These are phyloP conservation scores for Colletotrichum kahawae DNA, from an alignment of 2,329 filamentous ascomycete genomes.

Conservation along the genomic window DNA sequence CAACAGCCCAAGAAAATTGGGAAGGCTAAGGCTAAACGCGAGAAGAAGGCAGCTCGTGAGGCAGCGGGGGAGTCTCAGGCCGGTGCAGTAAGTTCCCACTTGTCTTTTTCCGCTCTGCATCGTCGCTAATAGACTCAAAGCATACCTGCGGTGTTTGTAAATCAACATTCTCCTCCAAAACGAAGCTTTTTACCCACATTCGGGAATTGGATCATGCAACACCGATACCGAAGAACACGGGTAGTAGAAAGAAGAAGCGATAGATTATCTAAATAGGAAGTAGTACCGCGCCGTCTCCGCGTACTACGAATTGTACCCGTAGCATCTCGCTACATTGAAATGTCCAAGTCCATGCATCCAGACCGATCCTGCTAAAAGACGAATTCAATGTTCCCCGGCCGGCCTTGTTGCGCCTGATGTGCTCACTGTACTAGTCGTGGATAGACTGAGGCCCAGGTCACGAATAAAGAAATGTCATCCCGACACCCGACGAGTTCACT, in stretches of 20 bases:
- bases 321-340: not conserved
- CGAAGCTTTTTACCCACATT: constrained; percentile 76
- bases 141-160: constrained; percentile 52
- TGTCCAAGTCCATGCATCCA: not conserved
- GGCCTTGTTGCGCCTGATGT: not conserved
- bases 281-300: not conserved
- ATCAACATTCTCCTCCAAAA: constrained; percentile 63
- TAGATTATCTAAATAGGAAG: constrained; percentile 22
- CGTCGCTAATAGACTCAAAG: constrained; percentile 25
- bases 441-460: not conserved
- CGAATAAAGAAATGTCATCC: not conserved
- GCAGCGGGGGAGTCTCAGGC: constrained; percentile 35
- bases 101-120: not conserved
- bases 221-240: constrained; percentile 22
- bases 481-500: not conserved
- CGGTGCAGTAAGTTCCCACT: constrained; percentile 36
- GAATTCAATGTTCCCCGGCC: not conserved
- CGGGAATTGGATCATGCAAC: constrained; percentile 70
- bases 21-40: constrained; percentile 56
- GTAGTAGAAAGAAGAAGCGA: constrained; percentile 42
- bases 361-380: not conserved
- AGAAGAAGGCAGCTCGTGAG: constrained; percentile 51
- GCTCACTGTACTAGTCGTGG: not conserved
- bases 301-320: not conserved
- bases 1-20: constrained; percentile 46